Evolutionary conservation across 2,329 filamentous ascomycete species (phyloP).

Genomic region (Aspergillus arachidicola): DNA sequence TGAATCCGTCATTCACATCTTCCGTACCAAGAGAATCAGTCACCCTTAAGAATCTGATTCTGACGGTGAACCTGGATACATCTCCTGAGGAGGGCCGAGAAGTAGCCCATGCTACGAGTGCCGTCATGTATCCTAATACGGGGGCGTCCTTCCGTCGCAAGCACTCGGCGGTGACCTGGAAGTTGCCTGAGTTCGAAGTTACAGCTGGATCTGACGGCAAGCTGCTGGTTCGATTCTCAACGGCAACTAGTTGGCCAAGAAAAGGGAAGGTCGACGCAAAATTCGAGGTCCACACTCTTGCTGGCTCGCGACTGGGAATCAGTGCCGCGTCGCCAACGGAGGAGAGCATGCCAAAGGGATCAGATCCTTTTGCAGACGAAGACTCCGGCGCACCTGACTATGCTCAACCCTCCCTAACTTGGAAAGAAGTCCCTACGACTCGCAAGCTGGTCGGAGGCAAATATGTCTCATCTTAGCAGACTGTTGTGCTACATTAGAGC

Average conservation of each 20-base stretch:
- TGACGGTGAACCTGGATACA: slow-evolving; percentile 57
- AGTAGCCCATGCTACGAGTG: slow-evolving; percentile 43
- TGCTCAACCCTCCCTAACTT: slow-evolving; percentile 46
- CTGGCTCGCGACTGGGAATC: slow-evolving; percentile 68
- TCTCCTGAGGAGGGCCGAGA: slow-evolving; percentile 43
- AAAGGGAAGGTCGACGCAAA: slow-evolving; percentile 79
- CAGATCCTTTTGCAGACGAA: slow-evolving; percentile 54
- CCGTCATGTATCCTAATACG: slow-evolving; percentile 50
- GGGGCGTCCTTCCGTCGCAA: slow-evolving; percentile 50
- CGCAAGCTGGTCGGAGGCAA: slow-evolving; percentile 74
- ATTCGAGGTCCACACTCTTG: slow-evolving; percentile 69
- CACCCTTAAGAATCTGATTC: slow-evolving; percentile 73
- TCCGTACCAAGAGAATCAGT: slow-evolving; percentile 50
- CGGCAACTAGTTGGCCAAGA: slow-evolving; percentile 69
- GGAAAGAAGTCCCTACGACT: slow-evolving; percentile 67
- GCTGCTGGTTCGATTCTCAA: slow-evolving; percentile 80
- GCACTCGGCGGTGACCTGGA: slow-evolving; percentile 49
- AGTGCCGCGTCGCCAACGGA: slow-evolving; percentile 34
- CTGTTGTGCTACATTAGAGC: background rate
- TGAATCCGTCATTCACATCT: slow-evolving; percentile 70
- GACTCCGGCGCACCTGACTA: slow-evolving; percentile 28
- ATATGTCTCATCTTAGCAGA: slow-evolving; percentile 61
- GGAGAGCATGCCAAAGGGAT: slow-evolving; percentile 31
- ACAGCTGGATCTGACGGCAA: slow-evolving; percentile 64
- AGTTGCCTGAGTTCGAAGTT: slow-evolving; percentile 53